A percentile compares a stretch with the other conserved stretches of the same genome.
These are phyloP conservation scores for Guyanaporus albipodus DNA, from an alignment of 768 basidiomycete genomes.

Conservation along the genomic window DNA sequence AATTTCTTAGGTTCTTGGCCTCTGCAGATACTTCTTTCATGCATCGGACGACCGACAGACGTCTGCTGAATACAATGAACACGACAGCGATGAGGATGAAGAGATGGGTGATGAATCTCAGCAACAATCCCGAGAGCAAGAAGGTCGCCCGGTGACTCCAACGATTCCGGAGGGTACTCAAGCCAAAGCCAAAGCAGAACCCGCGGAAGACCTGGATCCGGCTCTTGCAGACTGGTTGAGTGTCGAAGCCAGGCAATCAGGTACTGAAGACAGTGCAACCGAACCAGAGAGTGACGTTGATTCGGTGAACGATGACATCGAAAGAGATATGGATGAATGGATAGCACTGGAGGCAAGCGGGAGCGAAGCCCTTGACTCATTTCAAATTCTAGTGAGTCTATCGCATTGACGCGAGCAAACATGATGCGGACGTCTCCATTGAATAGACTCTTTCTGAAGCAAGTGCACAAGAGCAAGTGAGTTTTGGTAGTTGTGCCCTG, in stretches of 20 bases:
- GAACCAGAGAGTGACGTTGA: constrained; percentile 65
- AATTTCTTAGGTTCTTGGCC: not conserved
- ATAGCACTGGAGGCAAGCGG: constrained; percentile 20
- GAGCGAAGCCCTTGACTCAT: constrained; percentile 22
- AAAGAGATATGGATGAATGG: constrained; percentile 40
- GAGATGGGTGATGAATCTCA: constrained; percentile 13
- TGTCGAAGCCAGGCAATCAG: constrained; percentile 37
- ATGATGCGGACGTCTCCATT: not conserved
- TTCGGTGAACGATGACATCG: constrained; percentile 62
- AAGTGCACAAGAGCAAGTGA: constrained; percentile 7
- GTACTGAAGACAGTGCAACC: constrained; percentile 34
- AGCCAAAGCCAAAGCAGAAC: constrained; percentile 26
- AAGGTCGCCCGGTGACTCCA: not conserved
- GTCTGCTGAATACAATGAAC: constrained; percentile 49
- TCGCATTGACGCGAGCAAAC: not conserved
- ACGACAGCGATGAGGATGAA: constrained; percentile 36
- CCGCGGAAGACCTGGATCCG: constrained; percentile 42
- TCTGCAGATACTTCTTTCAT: constrained; percentile 72
- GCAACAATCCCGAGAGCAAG: constrained; percentile 16
- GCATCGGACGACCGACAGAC: constrained; percentile 51
- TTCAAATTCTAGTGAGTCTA: constrained; percentile 8
- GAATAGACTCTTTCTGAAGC: constrained; percentile 12
- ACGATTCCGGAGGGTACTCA: constrained; percentile 1
- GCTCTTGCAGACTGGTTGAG: constrained; percentile 59
- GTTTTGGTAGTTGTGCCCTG: not conserved